Evolutionary conservation across 108 stramenopile genomes (phyloP), one percentile per base, ranked within the genome.

Genomic region (Fragilaria radians): DNA sequence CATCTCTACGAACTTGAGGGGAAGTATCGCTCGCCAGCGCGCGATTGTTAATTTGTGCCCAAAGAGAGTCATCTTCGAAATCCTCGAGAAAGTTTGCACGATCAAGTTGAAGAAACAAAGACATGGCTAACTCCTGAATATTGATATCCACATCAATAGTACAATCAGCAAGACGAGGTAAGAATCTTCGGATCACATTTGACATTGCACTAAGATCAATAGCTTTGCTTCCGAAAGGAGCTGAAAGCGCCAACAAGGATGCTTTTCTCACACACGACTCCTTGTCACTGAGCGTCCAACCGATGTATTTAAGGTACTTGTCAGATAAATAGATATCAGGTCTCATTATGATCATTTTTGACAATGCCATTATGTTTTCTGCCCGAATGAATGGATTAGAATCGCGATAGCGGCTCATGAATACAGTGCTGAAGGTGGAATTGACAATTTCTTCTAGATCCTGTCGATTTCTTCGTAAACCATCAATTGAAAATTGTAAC

Each of bases 251-350:
- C 21, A 65, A 51, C 1, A 94, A 60, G 5, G 86, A 80, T 5
- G 83, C 81, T 3, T 66, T n/a, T 19, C 93, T 82, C 1, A 94
- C 93, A 11, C 21, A 25, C 2, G 59, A 58, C 25, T 70, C 73
- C 65, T 84, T 85, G 75, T 94, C 93, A 59, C 62, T 66, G 58
- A 86, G 58, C 85, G 89, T 83, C 93, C 93, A 94, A 42, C 89
- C 93, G 54, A 90, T 77, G 61, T 94, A 94, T 66, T 94, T 94
- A 59, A 94, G 81, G 65, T 88, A 94, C 52, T 83, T 87, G 65
- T 88, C 81, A 19, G 62, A 69, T 50, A 88, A 62, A 68, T 85
- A 94, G 17, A 89, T 52, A 63, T 88, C 88, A 1, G 93, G 93
- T 30, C 89, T 78, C 26, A 79, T 71, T 49, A 90, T 59, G 27